phyloP scores from a whole-genome alignment of 768 basidiomycete genomes.

The Galerina marginata region DNA sequence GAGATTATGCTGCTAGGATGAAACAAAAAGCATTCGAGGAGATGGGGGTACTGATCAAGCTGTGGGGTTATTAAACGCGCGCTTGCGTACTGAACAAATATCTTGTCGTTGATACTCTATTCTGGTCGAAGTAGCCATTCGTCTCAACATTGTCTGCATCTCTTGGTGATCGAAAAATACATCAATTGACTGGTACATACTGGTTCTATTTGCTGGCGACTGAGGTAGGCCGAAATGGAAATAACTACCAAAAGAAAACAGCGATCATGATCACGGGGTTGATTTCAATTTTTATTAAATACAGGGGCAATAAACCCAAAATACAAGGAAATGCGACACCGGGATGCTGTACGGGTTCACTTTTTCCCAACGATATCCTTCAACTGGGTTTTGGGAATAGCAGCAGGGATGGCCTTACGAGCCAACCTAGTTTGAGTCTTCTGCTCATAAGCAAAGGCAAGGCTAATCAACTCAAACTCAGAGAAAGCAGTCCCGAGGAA shows the following conservation, averaged over 20 bases:
- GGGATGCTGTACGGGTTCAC: background rate
- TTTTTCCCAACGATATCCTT: constrained; percentile 37
- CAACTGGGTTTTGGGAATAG: constrained; percentile 60
- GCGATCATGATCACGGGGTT: background rate
- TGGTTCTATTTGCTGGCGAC: too few species aligned
- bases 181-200: too few species aligned
- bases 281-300: background rate
- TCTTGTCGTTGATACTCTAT: too few species aligned
- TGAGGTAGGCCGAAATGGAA: background rate
- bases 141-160: too few species aligned
- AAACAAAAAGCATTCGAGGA: too few species aligned
- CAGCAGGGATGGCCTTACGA: constrained; percentile 53
- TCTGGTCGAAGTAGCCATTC: too few species aligned
- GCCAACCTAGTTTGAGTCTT: constrained; percentile 56
- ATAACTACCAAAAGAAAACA: background rate
- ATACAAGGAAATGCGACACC: background rate
- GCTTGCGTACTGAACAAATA: too few species aligned
- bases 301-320: background rate
- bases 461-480: constrained; percentile 60
- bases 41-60: too few species aligned
- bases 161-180: too few species aligned
- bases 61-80: too few species aligned
- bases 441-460: constrained; percentile 72
- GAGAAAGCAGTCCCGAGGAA: constrained; percentile 68
- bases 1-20: too few species aligned